Conservation (phyloP, 768 basidiomycete genomes). For the Guyanaporus albipodus region DNA sequence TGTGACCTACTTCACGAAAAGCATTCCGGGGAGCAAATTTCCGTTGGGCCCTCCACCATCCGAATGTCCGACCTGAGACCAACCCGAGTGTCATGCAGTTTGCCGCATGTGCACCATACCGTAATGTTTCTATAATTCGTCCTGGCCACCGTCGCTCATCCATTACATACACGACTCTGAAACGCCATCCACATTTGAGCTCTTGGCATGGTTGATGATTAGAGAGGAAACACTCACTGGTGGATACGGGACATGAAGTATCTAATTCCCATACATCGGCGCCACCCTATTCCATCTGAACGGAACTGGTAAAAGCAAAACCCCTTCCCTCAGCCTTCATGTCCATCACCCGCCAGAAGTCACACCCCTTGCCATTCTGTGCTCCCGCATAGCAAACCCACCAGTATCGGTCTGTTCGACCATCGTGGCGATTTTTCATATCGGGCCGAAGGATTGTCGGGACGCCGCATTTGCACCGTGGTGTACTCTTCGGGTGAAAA, state of each 20-base stretch:
- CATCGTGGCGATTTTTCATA: slow-evolving; percentile 68
- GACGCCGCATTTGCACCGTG: slow-evolving; percentile 68
- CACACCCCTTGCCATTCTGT: slow-evolving; percentile 80
- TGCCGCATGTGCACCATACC: background rate
- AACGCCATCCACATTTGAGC: too few relatives aligned
- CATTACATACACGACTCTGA: background rate
- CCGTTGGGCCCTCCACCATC: background rate
- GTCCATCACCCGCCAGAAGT: slow-evolving; percentile 71
- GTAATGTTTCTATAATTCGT: too few relatives aligned
- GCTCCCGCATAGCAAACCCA: slow-evolving; percentile 74
- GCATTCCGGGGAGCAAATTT: background rate
- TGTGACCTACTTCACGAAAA: background rate
- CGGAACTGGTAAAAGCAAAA: slow-evolving; percentile 33
- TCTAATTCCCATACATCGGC: background rate
- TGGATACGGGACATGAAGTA: background rate
- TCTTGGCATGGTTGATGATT: background rate
- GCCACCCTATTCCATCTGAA: background rate
- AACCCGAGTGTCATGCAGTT: background rate
- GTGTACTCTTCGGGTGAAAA: slow-evolving; percentile 61
- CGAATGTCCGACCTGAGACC: background rate
- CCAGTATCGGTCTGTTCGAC: slow-evolving; percentile 62
- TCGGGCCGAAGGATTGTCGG: slow-evolving; percentile 71
- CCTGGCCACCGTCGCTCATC: too few relatives aligned
- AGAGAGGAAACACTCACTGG: slow-evolving; percentile 1
- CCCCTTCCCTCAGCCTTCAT: slow-evolving; percentile 64